phyloP scores from a whole-genome alignment of 2,329 filamentous ascomycete genomes.

The Sporothrix curviconia region DNA sequence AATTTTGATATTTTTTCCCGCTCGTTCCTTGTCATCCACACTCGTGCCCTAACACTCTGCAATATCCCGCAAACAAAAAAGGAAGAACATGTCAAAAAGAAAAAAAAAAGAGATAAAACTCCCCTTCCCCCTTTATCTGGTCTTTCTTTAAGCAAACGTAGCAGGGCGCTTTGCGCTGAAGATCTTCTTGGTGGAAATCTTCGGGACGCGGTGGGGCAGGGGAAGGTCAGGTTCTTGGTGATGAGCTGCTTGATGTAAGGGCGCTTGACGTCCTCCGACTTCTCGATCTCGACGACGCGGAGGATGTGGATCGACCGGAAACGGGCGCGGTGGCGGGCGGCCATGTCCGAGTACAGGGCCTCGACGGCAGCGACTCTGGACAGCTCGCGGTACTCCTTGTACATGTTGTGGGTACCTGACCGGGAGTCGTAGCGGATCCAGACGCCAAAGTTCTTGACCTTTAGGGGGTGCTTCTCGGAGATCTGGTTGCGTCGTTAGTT shows the following conservation, averaged over 20 bases:
- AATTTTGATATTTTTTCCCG: background rate
- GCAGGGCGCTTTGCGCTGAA: conserved; percentile 89
- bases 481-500: conserved; percentile 50
- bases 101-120: background rate
- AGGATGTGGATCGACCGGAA: conserved; percentile 96
- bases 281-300: conserved; percentile 95
- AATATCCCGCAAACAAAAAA: conserved; percentile 3
- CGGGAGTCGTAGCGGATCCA: conserved; percentile 99
- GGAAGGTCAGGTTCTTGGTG: conserved; percentile 93
- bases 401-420: conserved; percentile 99
- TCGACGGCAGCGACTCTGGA: conserved; percentile 92
- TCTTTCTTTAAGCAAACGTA: conserved; percentile 80
- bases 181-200: conserved; percentile 78
- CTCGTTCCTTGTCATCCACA: conserved; percentile 5
- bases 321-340: conserved; percentile 93
- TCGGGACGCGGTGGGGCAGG: conserved; percentile 90
- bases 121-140: background rate
- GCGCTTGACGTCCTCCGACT: conserved; percentile 88
- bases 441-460: conserved; percentile 99
- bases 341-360: conserved; percentile 99
- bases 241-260: conserved; percentile 99
- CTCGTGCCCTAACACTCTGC: background rate
- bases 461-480: conserved; percentile 96
- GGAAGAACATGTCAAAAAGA: conserved; percentile 6
- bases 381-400: conserved; percentile 99